A percentile compares a stretch with the other conserved stretches of the same genome.
These are phyloP conservation scores for Polygonum aviculare DNA, from an alignment of 148 eudicot species.

Conservation along the genomic window DNA sequence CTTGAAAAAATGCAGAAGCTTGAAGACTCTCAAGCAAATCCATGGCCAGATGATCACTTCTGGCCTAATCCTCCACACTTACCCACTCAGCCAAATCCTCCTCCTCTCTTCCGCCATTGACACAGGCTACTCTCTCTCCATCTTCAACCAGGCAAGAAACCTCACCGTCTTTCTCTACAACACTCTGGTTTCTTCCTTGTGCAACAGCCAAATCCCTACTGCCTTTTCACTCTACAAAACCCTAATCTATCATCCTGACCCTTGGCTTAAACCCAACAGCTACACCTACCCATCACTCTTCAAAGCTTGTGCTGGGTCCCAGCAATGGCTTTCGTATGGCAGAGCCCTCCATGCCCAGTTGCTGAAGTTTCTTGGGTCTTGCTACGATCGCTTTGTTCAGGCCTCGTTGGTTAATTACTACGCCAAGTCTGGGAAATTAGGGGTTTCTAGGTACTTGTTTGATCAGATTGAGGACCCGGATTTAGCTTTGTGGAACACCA, in stretches of 20 bases:
- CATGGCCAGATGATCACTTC: slow-evolving; percentile 42
- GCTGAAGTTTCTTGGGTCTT: slow-evolving; percentile 27
- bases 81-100: slow-evolving; percentile 33
- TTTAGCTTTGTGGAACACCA: slow-evolving; percentile 39
- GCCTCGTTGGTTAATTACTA: slow-evolving; percentile 41
- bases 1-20: slow-evolving; percentile 28
- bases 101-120: slow-evolving; percentile 24
- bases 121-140: slow-evolving; percentile 25
- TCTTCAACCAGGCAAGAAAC: slow-evolving; percentile 23
- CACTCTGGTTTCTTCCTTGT: slow-evolving; percentile 33
- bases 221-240: slow-evolving; percentile 26
- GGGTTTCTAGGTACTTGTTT: slow-evolving; percentile 26
- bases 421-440: slow-evolving; percentile 30
- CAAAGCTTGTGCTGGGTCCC: slow-evolving; percentile 31
- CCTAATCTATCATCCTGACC: slow-evolving; percentile 14
- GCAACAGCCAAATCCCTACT: slow-evolving; percentile 4
- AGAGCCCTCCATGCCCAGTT: slow-evolving; percentile 31
- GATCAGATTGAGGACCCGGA: slow-evolving; percentile 30
- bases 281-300: slow-evolving; percentile 43
- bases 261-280: slow-evolving; percentile 24
- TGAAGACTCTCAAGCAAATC: slow-evolving; percentile 22
- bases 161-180: slow-evolving; percentile 34
- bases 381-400: slow-evolving; percentile 29
- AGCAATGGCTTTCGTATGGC: slow-evolving; percentile 28
- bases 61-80: slow-evolving; percentile 39